These are phyloP conservation scores for Prunus armeniaca DNA, from an alignment of 306 rosid species.

Conservation along the genomic window DNA sequence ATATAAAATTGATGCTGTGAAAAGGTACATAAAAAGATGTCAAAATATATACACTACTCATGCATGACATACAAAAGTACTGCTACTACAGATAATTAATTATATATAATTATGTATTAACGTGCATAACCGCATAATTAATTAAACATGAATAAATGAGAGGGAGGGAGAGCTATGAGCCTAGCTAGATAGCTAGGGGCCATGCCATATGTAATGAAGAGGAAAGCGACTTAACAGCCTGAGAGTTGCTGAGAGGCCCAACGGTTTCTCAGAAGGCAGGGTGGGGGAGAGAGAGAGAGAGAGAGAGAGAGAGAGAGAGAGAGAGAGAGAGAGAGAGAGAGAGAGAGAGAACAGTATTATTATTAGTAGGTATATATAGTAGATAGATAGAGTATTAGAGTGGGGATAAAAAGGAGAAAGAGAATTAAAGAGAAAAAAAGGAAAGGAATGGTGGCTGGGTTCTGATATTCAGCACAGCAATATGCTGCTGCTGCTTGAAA, in stretches of 20 bases:
- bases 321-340: background rate
- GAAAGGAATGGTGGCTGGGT: background rate
- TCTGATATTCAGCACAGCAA: conserved; percentile 5
- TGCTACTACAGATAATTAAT: too few relatives aligned
- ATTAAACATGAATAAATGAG: background rate
- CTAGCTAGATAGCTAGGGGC: background rate
- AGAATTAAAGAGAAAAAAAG: background rate
- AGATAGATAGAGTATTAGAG: background rate
- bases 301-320: background rate
- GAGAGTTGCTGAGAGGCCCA: conserved; percentile 1
- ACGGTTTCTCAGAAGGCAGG: conserved; percentile 19
- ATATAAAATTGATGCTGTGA: background rate
- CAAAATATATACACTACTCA: too few relatives aligned
- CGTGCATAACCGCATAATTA: too few relatives aligned
- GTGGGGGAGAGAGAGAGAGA: background rate
- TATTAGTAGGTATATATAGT: background rate
- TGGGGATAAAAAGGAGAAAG: background rate
- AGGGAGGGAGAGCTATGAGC: background rate
- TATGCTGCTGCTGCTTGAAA: background rate
- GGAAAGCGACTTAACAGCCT: conserved; percentile 4
- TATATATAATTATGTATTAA: too few relatives aligned
- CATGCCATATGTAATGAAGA: background rate
- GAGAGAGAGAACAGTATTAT: background rate
- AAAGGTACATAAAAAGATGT: background rate
- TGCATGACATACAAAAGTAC: too few relatives aligned